Evolutionary conservation across 2,329 filamentous ascomycete genomes (phyloP).

Genomic region (Alternaria brassicae): DNA sequence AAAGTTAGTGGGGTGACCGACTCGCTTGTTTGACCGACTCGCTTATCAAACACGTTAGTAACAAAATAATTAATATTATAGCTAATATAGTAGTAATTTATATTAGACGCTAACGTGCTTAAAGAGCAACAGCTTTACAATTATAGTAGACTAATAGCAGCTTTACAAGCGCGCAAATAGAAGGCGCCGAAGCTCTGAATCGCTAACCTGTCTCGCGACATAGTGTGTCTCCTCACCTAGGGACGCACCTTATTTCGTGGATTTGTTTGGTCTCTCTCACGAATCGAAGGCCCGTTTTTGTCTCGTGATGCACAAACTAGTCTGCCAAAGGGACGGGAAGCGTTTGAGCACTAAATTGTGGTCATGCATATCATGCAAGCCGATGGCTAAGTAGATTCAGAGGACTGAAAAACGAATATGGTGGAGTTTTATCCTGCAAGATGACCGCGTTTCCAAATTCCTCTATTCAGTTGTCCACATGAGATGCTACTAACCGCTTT

Average conservation of each 20-base stretch:
- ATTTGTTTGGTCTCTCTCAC: no score
- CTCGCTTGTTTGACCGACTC: no score
- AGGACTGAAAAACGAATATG: not conserved
- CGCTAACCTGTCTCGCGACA: conserved; percentile 3
- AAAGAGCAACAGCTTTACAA: not conserved
- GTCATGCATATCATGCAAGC: not conserved
- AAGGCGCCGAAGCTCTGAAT: not conserved
- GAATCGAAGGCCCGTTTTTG: no score
- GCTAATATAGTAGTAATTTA: not conserved
- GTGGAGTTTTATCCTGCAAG: not conserved
- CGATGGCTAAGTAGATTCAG: not conserved
- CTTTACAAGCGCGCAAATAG: not conserved
- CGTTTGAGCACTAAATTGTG: not conserved
- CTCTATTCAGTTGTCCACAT: not conserved
- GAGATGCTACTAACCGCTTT: not conserved
- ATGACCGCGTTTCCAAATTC: not conserved
- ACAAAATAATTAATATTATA: not conserved
- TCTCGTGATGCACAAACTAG: not conserved
- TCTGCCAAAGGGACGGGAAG: not conserved
- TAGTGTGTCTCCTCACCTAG: conserved; percentile 3
- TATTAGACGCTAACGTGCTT: not conserved
- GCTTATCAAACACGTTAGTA: no score
- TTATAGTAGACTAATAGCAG: not conserved
- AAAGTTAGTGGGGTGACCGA: no score
- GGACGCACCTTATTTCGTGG: not conserved